Evolutionary conservation across 306 rosid genomes (phyloP).

Genomic region (Cucumis melo): DNA sequence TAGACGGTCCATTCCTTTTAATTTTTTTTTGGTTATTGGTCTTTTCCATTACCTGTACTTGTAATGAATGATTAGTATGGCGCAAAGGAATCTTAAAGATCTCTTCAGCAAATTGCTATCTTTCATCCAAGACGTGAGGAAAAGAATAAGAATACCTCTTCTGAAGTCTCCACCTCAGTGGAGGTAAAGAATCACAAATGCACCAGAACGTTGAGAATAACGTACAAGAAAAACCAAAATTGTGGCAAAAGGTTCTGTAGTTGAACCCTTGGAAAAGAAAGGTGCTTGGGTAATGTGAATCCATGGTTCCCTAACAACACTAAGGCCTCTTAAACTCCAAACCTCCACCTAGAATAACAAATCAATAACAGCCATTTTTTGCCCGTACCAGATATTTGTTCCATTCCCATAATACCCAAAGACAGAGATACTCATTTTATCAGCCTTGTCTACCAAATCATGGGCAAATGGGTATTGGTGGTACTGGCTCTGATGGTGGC

Average conservation of each 20-base stretch:
- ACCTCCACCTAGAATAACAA: neutral
- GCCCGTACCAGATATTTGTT: neutral
- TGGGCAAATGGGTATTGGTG: slow-evolving; percentile 1
- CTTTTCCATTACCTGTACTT: neutral
- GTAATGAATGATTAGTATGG: neutral
- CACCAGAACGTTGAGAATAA: neutral
- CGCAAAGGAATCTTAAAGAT: neutral
- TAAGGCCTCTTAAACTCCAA: neutral
- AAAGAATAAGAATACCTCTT: neutral
- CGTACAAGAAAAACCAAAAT: neutral
- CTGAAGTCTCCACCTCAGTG: neutral
- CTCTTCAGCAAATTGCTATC: neutral
- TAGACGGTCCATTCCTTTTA: neutral
- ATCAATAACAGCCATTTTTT: neutral
- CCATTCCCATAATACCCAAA: neutral
- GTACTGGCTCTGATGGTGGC: slow-evolving; percentile 21
- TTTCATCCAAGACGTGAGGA: neutral
- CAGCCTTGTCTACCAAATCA: neutral
- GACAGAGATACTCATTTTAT: neutral
- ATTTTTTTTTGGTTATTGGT: neutral
- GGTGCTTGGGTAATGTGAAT: slow-evolving; percentile 22
- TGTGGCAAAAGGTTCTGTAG: neutral
- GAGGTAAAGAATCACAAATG: neutral
- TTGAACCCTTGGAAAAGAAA: slow-evolving; percentile 19
- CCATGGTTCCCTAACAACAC: slow-evolving; percentile 11